phyloP scores from a whole-genome alignment of 306 rosid species.

The Acacia acuminata region DNA sequence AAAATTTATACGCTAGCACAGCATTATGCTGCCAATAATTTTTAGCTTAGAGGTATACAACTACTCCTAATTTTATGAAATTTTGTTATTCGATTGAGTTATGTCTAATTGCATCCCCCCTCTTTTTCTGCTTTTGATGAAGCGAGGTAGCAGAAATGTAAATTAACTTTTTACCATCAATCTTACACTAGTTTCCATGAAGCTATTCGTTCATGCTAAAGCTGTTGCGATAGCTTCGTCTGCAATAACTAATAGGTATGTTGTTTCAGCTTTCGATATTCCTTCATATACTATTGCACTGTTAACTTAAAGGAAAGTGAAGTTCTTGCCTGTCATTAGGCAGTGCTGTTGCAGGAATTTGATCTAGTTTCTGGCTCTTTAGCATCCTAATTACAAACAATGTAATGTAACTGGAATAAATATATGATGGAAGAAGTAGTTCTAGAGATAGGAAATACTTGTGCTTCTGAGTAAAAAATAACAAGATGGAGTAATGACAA shows the following conservation, averaged over 20 bases:
- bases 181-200: slow-evolving; percentile 12
- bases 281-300: background rate
- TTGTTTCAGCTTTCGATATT: slow-evolving; percentile 18
- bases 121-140: slow-evolving; percentile 12
- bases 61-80: background rate
- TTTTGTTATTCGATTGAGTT: slow-evolving; percentile 24
- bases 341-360: background rate
- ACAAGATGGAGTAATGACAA: background rate
- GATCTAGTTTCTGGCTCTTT: slow-evolving; percentile 12
- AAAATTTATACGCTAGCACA: slow-evolving; percentile 20
- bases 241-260: slow-evolving; percentile 48
- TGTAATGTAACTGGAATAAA: background rate
- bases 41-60: slow-evolving; percentile 34
- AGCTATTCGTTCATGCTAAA: slow-evolving; percentile 21
- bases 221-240: slow-evolving; percentile 13
- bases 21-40: slow-evolving; percentile 23
- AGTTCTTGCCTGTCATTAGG: background rate
- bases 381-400: background rate
- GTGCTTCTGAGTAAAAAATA: background rate
- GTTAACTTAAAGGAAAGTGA: background rate
- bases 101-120: slow-evolving; percentile 19
- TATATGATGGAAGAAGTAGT: background rate
- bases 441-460: background rate
- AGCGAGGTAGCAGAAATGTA: slow-evolving; percentile 35
- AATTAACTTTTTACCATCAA: slow-evolving; percentile 35